A percentile compares a stretch with the other conserved stretches of the same genome.
These are phyloP conservation scores for Miscanthus lutarioriparius DNA, from an alignment of 176 grass and related monocot genomes.

Conservation along the genomic window DNA sequence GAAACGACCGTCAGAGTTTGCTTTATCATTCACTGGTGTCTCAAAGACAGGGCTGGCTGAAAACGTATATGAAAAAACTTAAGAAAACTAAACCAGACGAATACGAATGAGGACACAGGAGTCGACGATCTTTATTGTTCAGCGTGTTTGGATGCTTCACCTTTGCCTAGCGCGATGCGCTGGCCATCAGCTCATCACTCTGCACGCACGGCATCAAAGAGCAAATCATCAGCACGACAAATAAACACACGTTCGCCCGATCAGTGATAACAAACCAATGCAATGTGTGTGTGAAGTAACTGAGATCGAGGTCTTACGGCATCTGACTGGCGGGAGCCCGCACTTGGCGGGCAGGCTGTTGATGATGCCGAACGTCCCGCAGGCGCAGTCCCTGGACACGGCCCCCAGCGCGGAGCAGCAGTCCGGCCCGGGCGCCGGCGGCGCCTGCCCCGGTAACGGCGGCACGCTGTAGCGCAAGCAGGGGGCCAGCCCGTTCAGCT, in stretches of 20 bases:
- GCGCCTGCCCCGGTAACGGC: constrained; percentile 32
- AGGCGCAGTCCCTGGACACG: constrained; percentile 59
- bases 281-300: background rate
- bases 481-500: constrained; percentile 55
- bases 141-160: background rate
- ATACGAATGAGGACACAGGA: background rate
- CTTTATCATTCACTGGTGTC: background rate
- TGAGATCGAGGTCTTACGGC: constrained; percentile 44
- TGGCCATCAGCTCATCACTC: constrained; percentile 7
- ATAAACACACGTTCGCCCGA: background rate
- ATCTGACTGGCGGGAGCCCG: constrained; percentile 47
- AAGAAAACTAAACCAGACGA: background rate
- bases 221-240: background rate
- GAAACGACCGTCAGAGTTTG: background rate
- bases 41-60: background rate
- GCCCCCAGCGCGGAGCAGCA: constrained; percentile 66
- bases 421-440: constrained; percentile 43
- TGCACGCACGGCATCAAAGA: background rate
- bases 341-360: constrained; percentile 77
- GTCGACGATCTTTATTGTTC: constrained; percentile 18
- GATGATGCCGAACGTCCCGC: constrained; percentile 63
- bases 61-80: background rate
- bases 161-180: background rate
- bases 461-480: constrained; percentile 67
- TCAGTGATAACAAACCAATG: background rate